phyloP scores from a whole-genome alignment of 2,329 filamentous ascomycete genomes.

The Aspergillus fructus region DNA sequence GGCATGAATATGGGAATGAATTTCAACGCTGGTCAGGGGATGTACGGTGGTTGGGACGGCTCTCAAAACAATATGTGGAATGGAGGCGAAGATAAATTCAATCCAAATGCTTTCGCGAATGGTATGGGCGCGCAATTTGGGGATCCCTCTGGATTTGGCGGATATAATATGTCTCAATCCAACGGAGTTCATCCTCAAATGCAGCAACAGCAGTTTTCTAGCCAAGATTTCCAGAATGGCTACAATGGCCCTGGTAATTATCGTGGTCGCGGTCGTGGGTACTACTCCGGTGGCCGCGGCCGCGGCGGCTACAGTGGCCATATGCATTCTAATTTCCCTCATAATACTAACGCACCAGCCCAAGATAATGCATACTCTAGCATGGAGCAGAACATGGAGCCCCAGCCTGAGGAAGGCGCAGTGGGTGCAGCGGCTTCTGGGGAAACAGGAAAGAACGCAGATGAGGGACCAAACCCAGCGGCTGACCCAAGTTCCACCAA shows the following conservation, averaged over 20 bases:
- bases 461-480: conserved; percentile 35
- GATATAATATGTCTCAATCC: conserved; percentile 70
- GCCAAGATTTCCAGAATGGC: conserved; percentile 71
- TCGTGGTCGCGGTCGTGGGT: conserved; percentile 64
- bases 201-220: conserved; percentile 54
- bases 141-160: conserved; percentile 70
- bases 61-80: conserved; percentile 73
- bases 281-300: conserved; percentile 47
- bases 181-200: conserved; percentile 77
- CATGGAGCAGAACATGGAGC: conserved; percentile 24
- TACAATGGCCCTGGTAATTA: conserved; percentile 67
- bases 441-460: conserved; percentile 25
- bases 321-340: conserved; percentile 35
- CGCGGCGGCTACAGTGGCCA: conserved; percentile 38
- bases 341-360: conserved; percentile 35
- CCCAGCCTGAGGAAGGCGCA: conserved; percentile 18
- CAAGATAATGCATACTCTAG: conserved; percentile 32
- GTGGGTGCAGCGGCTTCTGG: conserved; percentile 6
- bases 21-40: conserved; percentile 55
- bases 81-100: conserved; percentile 86
- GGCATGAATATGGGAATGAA: conserved; percentile 75
- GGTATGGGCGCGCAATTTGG: conserved; percentile 81
- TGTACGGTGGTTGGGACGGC: conserved; percentile 78
- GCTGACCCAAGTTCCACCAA: conserved; percentile 33
- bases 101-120: conserved; percentile 72